Conservation (phyloP, 1,284 basidiomycete genomes). For the Ustilago lituana region DNA sequence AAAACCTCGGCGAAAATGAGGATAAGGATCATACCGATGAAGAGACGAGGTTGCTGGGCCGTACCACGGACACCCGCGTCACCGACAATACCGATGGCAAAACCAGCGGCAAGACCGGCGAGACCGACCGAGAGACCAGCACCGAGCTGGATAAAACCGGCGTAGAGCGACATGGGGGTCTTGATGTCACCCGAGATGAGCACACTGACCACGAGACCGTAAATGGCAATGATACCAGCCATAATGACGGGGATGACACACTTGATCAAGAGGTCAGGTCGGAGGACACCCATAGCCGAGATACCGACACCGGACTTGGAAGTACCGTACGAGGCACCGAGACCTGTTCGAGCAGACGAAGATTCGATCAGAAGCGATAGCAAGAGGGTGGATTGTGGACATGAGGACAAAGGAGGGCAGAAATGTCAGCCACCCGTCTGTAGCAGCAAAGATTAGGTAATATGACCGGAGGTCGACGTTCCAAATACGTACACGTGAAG, state of each 20-base stretch:
- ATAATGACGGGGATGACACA: conserved; percentile 96
- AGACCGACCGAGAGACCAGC: conserved; percentile 91
- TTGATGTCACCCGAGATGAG: conserved; percentile 69
- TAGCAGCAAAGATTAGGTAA: too few relatives aligned
- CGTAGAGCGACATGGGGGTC: conserved; percentile 72
- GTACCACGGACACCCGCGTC: conserved; percentile 75
- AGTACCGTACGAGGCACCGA: conserved; percentile 96
- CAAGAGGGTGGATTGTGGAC: background rate
- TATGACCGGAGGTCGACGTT: too few relatives aligned
- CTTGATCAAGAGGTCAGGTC: conserved; percentile 99
- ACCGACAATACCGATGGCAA: conserved; percentile 95
- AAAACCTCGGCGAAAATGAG: conserved; percentile 95
- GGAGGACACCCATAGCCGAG: conserved; percentile 90
- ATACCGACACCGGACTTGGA: conserved; percentile 98
- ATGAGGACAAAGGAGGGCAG: too few relatives aligned
- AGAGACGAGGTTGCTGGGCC: conserved; percentile 84
- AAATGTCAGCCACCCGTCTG: too few relatives aligned
- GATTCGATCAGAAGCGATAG: too few relatives aligned
- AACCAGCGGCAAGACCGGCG: conserved; percentile 94
- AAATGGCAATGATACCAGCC: conserved; percentile 92
- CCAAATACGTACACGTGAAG: conserved; percentile 85
- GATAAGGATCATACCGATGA: conserved; percentile 77
- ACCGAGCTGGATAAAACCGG: conserved; percentile 93
- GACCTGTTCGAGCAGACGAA: too few relatives aligned
- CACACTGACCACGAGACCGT: conserved; percentile 73